Conservation (phyloP, 1,139 yeast genomes). For the Eremothecium sinecaudum region DNA sequence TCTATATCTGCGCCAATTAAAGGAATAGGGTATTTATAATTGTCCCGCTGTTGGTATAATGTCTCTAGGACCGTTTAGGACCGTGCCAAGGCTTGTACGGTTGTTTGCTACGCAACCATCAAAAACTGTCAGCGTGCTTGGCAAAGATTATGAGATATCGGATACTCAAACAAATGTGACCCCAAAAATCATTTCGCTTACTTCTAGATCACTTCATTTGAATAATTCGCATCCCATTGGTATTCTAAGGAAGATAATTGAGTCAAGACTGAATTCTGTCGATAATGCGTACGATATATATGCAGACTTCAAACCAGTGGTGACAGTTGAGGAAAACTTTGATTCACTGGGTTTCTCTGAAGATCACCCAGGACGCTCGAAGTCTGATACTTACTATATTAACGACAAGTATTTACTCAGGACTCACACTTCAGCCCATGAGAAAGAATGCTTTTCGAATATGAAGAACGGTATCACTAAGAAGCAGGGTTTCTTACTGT, state of each 20-base stretch:
- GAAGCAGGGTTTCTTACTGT: constrained; percentile 83
- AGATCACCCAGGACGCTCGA: constrained; percentile 91
- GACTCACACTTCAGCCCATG: constrained; percentile 97
- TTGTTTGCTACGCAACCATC: neutral
- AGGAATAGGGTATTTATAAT: too few species aligned
- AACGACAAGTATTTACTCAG: constrained; percentile 63
- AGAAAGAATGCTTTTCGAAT: constrained; percentile 60
- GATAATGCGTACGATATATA: constrained; percentile 61
- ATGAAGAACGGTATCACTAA: constrained; percentile 29
- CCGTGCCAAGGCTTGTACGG: neutral
- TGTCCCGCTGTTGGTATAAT: too few species aligned
- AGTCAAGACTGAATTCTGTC: constrained; percentile 50
- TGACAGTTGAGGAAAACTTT: constrained; percentile 72
- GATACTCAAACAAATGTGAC: constrained; percentile 77
- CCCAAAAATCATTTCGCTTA: constrained; percentile 55
- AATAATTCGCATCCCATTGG: constrained; percentile 82
- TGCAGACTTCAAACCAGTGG: constrained; percentile 76
- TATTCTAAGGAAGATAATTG: constrained; percentile 66
- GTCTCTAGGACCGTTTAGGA: too few species aligned
- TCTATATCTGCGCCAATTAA: too few species aligned
- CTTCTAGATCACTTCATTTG: constrained; percentile 66
- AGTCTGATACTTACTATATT: constrained; percentile 85
- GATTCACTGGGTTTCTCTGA: constrained; percentile 84
- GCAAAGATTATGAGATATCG: constrained; percentile 50
- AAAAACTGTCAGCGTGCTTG: constrained; percentile 38